These are phyloP conservation scores for Mycena filopes DNA, from an alignment of 768 basidiomycete genomes.

Conservation along the genomic window DNA sequence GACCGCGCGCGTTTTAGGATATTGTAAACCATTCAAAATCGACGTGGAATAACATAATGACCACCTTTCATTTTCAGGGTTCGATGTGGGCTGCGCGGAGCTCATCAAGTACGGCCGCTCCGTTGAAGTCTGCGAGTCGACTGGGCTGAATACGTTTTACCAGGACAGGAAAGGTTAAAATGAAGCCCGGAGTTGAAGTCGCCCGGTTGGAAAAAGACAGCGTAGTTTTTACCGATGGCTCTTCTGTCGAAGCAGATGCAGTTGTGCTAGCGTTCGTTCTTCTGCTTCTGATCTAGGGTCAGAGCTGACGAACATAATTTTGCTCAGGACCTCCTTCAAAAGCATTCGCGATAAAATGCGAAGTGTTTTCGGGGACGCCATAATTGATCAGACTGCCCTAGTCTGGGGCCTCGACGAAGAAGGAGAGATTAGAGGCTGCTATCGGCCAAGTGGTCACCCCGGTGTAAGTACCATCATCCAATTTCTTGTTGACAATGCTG, in stretches of 20 bases:
- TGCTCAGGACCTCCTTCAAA: slow-evolving; percentile 4
- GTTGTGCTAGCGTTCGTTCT: slow-evolving; percentile 56
- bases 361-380: slow-evolving; percentile 10
- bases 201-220: slow-evolving; percentile 44
- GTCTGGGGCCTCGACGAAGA: slow-evolving; percentile 19
- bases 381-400: slow-evolving; percentile 8
- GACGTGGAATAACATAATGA: no score
- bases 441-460: slow-evolving; percentile 13
- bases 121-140: no score
- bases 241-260: slow-evolving; percentile 50
- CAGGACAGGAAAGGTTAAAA: no score
- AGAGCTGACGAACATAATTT: neutral
- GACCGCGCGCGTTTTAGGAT: no score
- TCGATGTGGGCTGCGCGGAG: slow-evolving; percentile 61
- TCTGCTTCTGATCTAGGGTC: neutral
- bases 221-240: slow-evolving; percentile 52
- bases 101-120: slow-evolving; percentile 61
- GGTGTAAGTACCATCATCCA: neutral
- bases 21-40: no score
- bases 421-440: slow-evolving; percentile 19
- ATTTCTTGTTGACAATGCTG: neutral
- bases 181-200: slow-evolving; percentile 63
- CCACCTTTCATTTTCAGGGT: slow-evolving; percentile 39
- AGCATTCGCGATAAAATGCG: slow-evolving; percentile 18
- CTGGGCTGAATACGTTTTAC: no score